Evolutionary conservation across 305 asterid species (phyloP).

Genomic region (Fraxinus dipetala): DNA sequence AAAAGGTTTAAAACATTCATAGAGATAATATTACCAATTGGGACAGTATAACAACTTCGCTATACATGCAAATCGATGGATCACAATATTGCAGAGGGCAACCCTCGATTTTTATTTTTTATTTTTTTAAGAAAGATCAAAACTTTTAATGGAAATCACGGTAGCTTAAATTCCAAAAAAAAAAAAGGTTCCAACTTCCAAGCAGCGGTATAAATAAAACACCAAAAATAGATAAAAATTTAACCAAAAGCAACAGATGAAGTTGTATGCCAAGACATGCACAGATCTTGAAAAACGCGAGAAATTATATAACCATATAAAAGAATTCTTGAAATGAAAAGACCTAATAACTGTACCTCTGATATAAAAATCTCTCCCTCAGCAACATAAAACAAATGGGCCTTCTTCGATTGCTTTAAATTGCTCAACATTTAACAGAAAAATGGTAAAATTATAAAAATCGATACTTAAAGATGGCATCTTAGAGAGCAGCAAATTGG

Average conservation of each 20-base stretch:
- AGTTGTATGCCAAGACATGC: constrained; percentile 13
- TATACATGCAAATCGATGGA: constrained; percentile 20
- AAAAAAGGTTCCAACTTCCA: not conserved
- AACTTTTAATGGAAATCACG: not conserved
- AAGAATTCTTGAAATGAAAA: not conserved
- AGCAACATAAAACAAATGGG: constrained; percentile 25
- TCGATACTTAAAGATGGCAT: not conserved
- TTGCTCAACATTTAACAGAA: constrained; percentile 31
- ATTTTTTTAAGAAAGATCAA: not conserved
- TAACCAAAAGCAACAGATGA: not conserved
- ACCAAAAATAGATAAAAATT: not conserved
- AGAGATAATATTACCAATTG: not conserved
- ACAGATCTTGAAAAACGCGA: constrained; percentile 33
- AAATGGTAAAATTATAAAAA: not conserved
- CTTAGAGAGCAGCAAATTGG: not conserved
- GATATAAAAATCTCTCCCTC: constrained; percentile 20
- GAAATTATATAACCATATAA: not conserved
- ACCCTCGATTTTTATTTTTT: not conserved
- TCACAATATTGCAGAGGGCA: too few relatives aligned
- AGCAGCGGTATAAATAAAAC: constrained; percentile 26
- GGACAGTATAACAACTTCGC: not conserved
- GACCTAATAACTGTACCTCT: constrained; percentile 36
- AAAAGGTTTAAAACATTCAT: not conserved
- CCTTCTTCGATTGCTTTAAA: constrained; percentile 22
- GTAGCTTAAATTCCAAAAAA: not conserved